phyloP scores from a whole-genome alignment of 2,329 filamentous ascomycete species.

The Cladosporium sp. region DNA sequence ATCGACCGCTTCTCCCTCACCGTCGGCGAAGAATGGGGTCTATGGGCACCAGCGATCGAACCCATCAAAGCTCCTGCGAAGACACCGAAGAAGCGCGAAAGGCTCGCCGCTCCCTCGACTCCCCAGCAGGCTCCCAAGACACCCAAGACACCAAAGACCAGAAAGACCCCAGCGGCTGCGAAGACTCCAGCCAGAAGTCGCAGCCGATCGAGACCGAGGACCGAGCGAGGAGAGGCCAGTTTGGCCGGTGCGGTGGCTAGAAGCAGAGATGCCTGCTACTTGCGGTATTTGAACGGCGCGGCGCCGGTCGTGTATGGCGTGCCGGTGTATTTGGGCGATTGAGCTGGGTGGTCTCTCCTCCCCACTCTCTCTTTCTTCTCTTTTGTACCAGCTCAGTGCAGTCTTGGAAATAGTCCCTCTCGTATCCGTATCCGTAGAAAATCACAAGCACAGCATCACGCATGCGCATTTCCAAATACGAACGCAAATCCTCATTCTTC shows the following conservation, averaged over 20 bases:
- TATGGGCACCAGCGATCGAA: constrained; percentile 43
- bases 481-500: background rate
- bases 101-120: constrained; percentile 22
- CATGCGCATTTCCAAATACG: no score
- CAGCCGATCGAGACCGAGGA: constrained; percentile 16
- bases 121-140: constrained; percentile 29
- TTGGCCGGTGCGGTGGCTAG: constrained; percentile 77
- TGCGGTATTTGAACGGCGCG: constrained; percentile 89
- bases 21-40: constrained; percentile 81
- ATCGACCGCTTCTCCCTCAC: constrained; percentile 86
- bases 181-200: constrained; percentile 27
- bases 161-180: constrained; percentile 27
- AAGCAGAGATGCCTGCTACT: constrained; percentile 73
- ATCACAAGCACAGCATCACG: no score
- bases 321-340: constrained; percentile 69
- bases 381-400: constrained; percentile 4
- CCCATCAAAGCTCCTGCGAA: constrained; percentile 22
- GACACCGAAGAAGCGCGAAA: constrained; percentile 25
- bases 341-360: constrained; percentile 9
- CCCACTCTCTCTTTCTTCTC: background rate
- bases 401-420: no score
- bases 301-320: constrained; percentile 94
- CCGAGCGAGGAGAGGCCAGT: constrained; percentile 34
- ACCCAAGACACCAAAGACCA: constrained; percentile 31
- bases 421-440: background rate